Evolutionary conservation across 768 basidiomycete species (phyloP), one percentile per base, ranked within the genome.

Genomic region (Peribolospora kevripleyi): DNA sequence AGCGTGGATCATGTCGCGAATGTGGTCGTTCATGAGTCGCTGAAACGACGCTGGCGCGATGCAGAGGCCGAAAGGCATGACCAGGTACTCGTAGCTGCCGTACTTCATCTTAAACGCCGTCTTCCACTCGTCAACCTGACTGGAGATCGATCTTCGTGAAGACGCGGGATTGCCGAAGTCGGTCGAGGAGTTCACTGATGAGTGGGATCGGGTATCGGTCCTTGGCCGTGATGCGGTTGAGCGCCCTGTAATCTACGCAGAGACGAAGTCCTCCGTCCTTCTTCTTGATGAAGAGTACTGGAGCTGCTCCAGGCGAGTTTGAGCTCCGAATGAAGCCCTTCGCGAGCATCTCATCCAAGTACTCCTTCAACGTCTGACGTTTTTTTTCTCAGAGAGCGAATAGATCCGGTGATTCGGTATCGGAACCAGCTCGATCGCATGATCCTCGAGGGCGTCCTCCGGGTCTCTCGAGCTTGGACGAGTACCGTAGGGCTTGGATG

Each of bases 121-220:
- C 25, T 72, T 74, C 69, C 67, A 69, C 60, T 72, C 66, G 54
- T 73, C 66, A 0, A 70, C 71, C 13, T 48, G 65, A 63, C 37
- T 66, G 65, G 40, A 74, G 66, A 54, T 74, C 70, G 50, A 73
- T 7, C 49, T 64, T 66, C 6, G 64, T 65, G 52, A 66, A 68
- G 52, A 52, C n/a, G 47, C 40, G 46, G 40, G 25, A 55, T 10
- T 63, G 65, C 54, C 62, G 64, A 3, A 66, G 60, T 45, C 60
- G 59, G 51, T 62, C 55, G 5, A 61, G 53, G 10, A 50, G 42
- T 36, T 61, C 57, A 14, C 46, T 13, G 1, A 58, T 61, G 1
- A 55, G 61, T 2, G 61, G 61, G 0, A 62, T 45, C 2, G 61
- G 59, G 52, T 60, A 61, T 1, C 55, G 54, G 48, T 62, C 53